These are phyloP conservation scores for Alternaria ethzedia DNA, from an alignment of 2,329 filamentous ascomycete species.

Conservation along the genomic window DNA sequence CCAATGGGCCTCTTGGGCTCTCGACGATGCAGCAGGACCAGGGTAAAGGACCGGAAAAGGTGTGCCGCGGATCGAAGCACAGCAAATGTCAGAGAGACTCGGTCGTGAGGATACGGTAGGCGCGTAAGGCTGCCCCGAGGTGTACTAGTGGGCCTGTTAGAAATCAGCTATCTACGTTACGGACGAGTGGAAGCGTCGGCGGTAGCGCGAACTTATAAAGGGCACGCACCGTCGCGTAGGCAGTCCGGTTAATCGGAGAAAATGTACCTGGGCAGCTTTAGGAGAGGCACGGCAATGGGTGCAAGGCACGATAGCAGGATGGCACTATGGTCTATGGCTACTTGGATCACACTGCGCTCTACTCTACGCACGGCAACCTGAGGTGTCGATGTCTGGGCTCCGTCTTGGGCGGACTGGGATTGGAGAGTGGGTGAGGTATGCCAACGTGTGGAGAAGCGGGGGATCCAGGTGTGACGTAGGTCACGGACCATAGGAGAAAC, in stretches of 20 bases:
- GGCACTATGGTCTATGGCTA: not conserved
- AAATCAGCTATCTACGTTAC: conserved; percentile 37
- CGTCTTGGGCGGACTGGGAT: conserved; percentile 7
- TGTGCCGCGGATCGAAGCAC: conserved; percentile 25
- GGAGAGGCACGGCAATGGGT: not conserved
- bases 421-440: conserved; percentile 16
- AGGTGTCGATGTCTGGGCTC: conserved; percentile 10
- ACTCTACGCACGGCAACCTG: conserved; percentile 8
- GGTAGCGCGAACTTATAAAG: conserved; percentile 34
- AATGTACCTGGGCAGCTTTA: conserved; percentile 4
- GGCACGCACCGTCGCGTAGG: conserved; percentile 25
- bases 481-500: conserved; percentile 21
- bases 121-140: conserved; percentile 36
- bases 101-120: conserved; percentile 45
- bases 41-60: conserved; percentile 37
- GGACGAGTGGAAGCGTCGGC: conserved; percentile 48
- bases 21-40: conserved; percentile 20
- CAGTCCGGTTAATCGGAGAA: conserved; percentile 40
- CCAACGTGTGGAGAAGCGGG: conserved; percentile 28
- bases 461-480: conserved; percentile 23
- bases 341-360: not conserved
- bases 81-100: conserved; percentile 31
- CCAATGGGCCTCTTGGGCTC: conserved; percentile 7
- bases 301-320: not conserved
- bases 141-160: conserved; percentile 34